These are phyloP conservation scores for Clonostachys rhizophaga DNA, from an alignment of 2,329 filamentous ascomycete genomes.

Conservation along the genomic window DNA sequence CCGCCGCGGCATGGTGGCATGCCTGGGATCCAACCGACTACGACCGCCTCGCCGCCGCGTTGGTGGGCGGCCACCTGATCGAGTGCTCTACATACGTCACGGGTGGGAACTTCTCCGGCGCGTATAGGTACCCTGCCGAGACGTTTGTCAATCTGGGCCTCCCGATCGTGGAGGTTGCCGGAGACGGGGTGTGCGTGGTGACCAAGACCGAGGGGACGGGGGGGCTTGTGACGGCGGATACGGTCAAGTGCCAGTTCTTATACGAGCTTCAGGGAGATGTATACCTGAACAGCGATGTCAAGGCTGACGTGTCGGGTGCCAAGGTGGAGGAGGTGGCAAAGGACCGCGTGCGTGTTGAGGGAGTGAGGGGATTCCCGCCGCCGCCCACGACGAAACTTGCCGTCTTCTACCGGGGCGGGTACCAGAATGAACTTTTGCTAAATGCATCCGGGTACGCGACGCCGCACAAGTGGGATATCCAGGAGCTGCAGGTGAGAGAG, in stretches of 20 bases:
- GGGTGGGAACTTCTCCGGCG: conserved; percentile 45
- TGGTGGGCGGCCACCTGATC: conserved; percentile 44
- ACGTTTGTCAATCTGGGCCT: conserved; percentile 30
- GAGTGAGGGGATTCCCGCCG: conserved; percentile 30
- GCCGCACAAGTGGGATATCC: conserved; percentile 39
- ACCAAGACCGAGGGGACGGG: conserved; percentile 39
- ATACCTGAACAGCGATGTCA: conserved; percentile 44
- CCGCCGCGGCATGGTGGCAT: conserved; percentile 47
- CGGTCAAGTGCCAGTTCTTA: conserved; percentile 38
- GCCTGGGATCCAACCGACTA: conserved; percentile 37
- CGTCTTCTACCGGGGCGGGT: conserved; percentile 43
- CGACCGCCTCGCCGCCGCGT: conserved; percentile 36
- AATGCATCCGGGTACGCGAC: conserved; percentile 44
- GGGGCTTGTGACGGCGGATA: conserved; percentile 27
- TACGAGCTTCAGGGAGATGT: conserved; percentile 42
- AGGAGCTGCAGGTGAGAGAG: conserved; percentile 39
- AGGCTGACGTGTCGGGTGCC: conserved; percentile 29
- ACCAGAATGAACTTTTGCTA: conserved; percentile 34
- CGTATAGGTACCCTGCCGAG: conserved; percentile 12
- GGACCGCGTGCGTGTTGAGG: conserved; percentile 31
- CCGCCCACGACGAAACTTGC: conserved; percentile 46
- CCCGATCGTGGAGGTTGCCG: conserved; percentile 42
- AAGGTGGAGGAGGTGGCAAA: conserved; percentile 23
- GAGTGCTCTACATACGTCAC: conserved; percentile 46
- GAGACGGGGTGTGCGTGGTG: conserved; percentile 37